Base-by-base conservation (phyloP, 768 basidiomycete species). In the Suillus hirtellus region DNA sequence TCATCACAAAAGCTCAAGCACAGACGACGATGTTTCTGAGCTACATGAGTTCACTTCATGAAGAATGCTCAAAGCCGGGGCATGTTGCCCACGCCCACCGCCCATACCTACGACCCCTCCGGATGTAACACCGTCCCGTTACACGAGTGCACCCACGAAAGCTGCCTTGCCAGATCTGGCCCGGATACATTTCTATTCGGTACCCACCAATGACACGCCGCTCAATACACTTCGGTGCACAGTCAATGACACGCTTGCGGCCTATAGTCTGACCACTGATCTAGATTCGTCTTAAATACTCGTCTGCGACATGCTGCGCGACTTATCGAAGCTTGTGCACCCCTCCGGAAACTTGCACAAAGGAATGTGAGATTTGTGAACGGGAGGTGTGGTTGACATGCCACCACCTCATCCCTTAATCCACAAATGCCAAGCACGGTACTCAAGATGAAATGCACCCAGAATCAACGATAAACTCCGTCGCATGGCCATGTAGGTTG, bases 381-480 rank as follows among this genome's bases (percentile, higher is more conserved):
- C 77, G 85, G n/a, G 78, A 77, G 59, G 79, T 86, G 2, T 83
- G 82, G 12, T 72, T 87, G 68, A 87, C 86, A 21, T 87, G 86
- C 68, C 85, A 87, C 70, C 85, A 87, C 63, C 78, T 87, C 37
- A 84, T 87, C 52, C 86, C 86, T 2, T 78, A 82, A 34, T 80
- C 81, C 24, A 78, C 86, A 31, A 31, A 88, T 64, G 73, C 77
- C 35, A 35, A 35, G 35, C 2, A 87, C 85, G 69, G 84, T 76
- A n/a, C 66, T 82, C 46, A 86, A 85, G 77, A 82, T 80, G 70
- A 79, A 54, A 86, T 85, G 86, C 85, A 87, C 69, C 71, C 79
- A 0, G 79, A 82, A 68, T 68, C 73, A 40, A 80, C 82, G 80
- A 59, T 87, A 35, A 84, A 84, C 64, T 81, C 82, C 6, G 85